Percentiles rank a stretch among this genome's conserved stretches.
Evolutionary conservation across 2,329 filamentous ascomycete genomes (phyloP).

Genomic region (Ambrosiella xylebori): DNA sequence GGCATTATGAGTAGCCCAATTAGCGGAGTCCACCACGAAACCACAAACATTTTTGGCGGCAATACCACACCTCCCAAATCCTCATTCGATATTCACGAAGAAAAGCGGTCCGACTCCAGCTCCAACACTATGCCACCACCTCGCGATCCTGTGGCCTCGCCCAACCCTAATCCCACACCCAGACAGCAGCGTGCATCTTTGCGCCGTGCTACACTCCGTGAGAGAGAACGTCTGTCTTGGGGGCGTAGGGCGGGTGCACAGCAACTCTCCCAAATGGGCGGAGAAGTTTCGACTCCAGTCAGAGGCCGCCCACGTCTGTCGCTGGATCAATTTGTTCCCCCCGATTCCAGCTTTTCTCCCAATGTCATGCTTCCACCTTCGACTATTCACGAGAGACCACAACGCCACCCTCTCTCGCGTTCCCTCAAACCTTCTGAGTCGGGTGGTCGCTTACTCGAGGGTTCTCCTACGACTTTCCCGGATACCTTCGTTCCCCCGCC

Average conservation of each 20-base stretch:
- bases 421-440: slow-evolving; percentile 79
- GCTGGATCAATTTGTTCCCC: slow-evolving; percentile 58
- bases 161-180: slow-evolving; percentile 34
- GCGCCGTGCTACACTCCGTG: slow-evolving; percentile 67
- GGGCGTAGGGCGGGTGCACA: slow-evolving; percentile 41
- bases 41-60: slow-evolving; percentile 54
- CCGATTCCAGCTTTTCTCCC: slow-evolving; percentile 33
- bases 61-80: slow-evolving; percentile 6
- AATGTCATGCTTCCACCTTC: slow-evolving; percentile 28
- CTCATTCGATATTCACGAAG: slow-evolving; percentile 22
- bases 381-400: slow-evolving; percentile 23
- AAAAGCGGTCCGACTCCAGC: slow-evolving; percentile 19
- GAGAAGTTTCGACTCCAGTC: slow-evolving; percentile 38
- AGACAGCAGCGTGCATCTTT: slow-evolving; percentile 57
- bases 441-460: slow-evolving; percentile 57
- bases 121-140: slow-evolving; percentile 18
- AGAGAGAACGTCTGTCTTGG: slow-evolving; percentile 39
- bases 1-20: slow-evolving; percentile 27
- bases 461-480: slow-evolving; percentile 27
- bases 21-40: slow-evolving; percentile 26
- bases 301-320: slow-evolving; percentile 57
- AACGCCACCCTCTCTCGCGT: slow-evolving; percentile 70
- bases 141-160: slow-evolving; percentile 24
- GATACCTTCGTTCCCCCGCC: slow-evolving; percentile 9
- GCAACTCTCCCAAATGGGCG: slow-evolving; percentile 24